Base-by-base conservation (phyloP, 164 flowering plant genomes). In the Berberis vulgaris region DNA sequence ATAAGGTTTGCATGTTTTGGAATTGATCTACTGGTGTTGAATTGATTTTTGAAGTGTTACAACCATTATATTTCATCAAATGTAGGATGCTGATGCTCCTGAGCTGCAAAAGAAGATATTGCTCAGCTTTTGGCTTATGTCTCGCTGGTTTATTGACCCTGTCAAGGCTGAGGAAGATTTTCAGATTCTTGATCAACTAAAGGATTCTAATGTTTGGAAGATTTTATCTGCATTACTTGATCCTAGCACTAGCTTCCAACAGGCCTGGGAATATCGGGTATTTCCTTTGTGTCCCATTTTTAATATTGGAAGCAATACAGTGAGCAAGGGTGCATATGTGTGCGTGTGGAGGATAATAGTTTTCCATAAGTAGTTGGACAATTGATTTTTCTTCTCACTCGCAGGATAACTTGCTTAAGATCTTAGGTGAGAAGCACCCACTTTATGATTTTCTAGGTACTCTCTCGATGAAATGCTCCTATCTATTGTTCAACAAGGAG, bases 141-240 rank as follows among this genome's bases (percentile, higher is more conserved):
- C 97, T 60, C 93, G 94, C 65, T 82, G 79, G 68, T 94, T 91
- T 80, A 68, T 71, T 47, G 96, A 94, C 68, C 84, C 96, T 69
- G 71, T 67, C 55, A 89, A 82, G 68, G 89, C 97, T 44, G 99
- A 94, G 77, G 96, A 91, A 74, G 72, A 76, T 66, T 94, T 89
- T 67, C 85, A 77, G 72, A 71, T 76, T 68, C 89, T 94, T 76
- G 92, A 87, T 80, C 97, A 91, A 67, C 77, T 87, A 65, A 89
- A 87, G 69, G 99, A 94, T 83, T 78, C 78, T 61, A 91, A 89
- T 74, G 65, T 91, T 53, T 94, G 97, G 98, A 91, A 83, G 76
- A 83, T 82, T 67, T 73, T 94, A 69, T 66, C 82, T 8, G 76
- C 45, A 69, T 73, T 94, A 50, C 83, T 87, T 65, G 96, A 89